A percentile compares a stretch with the other conserved stretches of the same genome.
phyloP scores from a whole-genome alignment of 2,329 filamentous ascomycete species.

The Alternaria conjuncta region DNA sequence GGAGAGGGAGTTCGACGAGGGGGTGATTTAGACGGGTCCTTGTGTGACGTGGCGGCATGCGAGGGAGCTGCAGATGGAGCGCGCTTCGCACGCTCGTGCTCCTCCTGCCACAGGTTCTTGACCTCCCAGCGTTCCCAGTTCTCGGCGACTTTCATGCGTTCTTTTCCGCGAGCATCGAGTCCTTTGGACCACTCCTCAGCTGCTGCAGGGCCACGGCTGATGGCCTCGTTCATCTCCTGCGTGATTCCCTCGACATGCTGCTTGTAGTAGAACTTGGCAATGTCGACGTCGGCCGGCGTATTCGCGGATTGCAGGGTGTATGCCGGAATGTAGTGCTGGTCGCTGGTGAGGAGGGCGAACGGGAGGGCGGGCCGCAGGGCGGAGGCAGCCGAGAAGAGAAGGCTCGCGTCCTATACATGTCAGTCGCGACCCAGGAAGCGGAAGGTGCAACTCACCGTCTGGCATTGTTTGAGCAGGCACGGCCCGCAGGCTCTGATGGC shows the following conservation, averaged over 20 bases:
- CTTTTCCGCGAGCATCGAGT: slow-evolving; percentile 67
- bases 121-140: slow-evolving; percentile 79
- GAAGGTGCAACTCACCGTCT: slow-evolving; percentile 64
- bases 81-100: slow-evolving; percentile 16
- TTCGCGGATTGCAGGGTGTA: slow-evolving; percentile 60
- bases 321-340: slow-evolving; percentile 66
- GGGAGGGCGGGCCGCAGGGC: slow-evolving; percentile 72
- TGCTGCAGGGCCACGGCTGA: slow-evolving; percentile 69
- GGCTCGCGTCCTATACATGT: slow-evolving; percentile 67
- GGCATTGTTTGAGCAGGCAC: slow-evolving; percentile 66
- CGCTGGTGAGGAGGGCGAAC: slow-evolving; percentile 68
- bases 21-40: slow-evolving; percentile 32
- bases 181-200: slow-evolving; percentile 83
- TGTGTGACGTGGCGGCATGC: slow-evolving; percentile 23
- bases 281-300: slow-evolving; percentile 56
- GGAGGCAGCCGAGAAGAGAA: slow-evolving; percentile 68
- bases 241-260: slow-evolving; percentile 68
- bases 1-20: slow-evolving; percentile 35
- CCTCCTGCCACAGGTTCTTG: slow-evolving; percentile 40
- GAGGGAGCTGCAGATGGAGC: slow-evolving; percentile 25
- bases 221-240: slow-evolving; percentile 67
- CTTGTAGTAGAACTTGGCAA: slow-evolving; percentile 71
- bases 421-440: slow-evolving; percentile 22
- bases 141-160: slow-evolving; percentile 65
- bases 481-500: slow-evolving; percentile 68